phyloP scores from a whole-genome alignment of 495 filamentous ascomycete genomes.

The Letharia lupina region DNA sequence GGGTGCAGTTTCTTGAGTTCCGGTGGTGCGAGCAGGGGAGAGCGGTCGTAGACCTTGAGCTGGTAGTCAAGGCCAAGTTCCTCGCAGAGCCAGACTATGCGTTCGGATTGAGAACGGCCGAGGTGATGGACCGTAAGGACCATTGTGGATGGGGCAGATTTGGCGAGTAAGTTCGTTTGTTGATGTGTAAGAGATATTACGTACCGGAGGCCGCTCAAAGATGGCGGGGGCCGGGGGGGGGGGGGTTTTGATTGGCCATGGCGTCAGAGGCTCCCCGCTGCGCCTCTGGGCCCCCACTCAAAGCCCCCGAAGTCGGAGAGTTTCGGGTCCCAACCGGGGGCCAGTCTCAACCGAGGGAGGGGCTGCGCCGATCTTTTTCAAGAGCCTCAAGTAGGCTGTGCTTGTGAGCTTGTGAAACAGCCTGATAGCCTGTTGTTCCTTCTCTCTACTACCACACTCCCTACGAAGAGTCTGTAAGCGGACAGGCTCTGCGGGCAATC shows the following conservation, averaged over 20 bases:
- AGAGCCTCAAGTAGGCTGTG: slow-evolving; percentile 15
- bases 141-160: not conserved
- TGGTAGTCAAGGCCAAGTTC: slow-evolving; percentile 49
- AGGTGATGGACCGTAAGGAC: slow-evolving; percentile 53
- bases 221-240: not conserved
- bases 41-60: slow-evolving; percentile 42
- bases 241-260: not conserved
- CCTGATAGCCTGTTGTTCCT: not conserved
- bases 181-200: not conserved
- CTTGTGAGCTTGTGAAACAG: not conserved
- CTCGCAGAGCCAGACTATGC: slow-evolving; percentile 55
- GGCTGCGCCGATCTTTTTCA: slow-evolving; percentile 2
- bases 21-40: slow-evolving; percentile 45
- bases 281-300: not conserved
- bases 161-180: not conserved
- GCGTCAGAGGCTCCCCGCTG: not conserved
- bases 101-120: slow-evolving; percentile 49
- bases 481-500: not conserved
- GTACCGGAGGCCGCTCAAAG: not conserved
- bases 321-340: not conserved
- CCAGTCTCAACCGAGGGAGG: not conserved
- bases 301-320: too few relatives aligned
- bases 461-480: not conserved
- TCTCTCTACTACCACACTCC: not conserved
- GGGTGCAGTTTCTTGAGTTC: slow-evolving; percentile 45